Conservation (phyloP, 2,329 filamentous ascomycete species). For the Alternaria sp. region DNA sequence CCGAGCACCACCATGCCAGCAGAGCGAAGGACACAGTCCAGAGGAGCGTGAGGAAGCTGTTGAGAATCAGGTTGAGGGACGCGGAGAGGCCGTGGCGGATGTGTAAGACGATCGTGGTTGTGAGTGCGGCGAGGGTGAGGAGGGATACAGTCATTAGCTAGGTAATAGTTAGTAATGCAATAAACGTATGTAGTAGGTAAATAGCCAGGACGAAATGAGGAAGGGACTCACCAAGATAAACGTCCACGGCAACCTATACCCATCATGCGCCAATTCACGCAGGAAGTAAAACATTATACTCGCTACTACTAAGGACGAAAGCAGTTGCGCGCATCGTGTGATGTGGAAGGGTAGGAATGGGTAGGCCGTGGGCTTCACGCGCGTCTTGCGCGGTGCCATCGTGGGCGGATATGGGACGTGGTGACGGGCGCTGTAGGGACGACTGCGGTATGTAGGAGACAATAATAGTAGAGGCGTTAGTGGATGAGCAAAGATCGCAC, state of each 20-base stretch:
- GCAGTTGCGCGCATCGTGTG: slow-evolving; percentile 50
- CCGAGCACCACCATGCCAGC: slow-evolving; percentile 60
- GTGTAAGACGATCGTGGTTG: slow-evolving; percentile 59
- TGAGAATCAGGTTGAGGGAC: slow-evolving; percentile 57
- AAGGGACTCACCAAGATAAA: slow-evolving; percentile 60
- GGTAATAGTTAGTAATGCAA: not conserved
- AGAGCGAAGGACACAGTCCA: slow-evolving; percentile 61
- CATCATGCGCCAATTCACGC: slow-evolving; percentile 58
- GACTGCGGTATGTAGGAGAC: no score
- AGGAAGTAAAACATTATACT: slow-evolving; percentile 63
- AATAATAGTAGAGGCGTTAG: not conserved
- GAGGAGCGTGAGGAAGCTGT: slow-evolving; percentile 56
- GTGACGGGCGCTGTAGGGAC: no score
- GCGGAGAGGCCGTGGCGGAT: slow-evolving; percentile 60
- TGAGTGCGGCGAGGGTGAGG: slow-evolving; percentile 57
- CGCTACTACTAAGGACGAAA: slow-evolving; percentile 57
- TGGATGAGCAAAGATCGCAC: not conserved
- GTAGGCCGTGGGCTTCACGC: slow-evolving; percentile 52
- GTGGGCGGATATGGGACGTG: not conserved
- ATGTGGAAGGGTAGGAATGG: slow-evolving; percentile 53
- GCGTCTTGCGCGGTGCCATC: slow-evolving; percentile 27
- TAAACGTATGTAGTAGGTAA: not conserved
- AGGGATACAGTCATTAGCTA: slow-evolving; percentile 61
- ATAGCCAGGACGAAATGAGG: not conserved
- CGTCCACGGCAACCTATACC: slow-evolving; percentile 63